Evolutionary conservation across 148 eudicot genomes (phyloP).

Genomic region (Fagopyrum tataricum): DNA sequence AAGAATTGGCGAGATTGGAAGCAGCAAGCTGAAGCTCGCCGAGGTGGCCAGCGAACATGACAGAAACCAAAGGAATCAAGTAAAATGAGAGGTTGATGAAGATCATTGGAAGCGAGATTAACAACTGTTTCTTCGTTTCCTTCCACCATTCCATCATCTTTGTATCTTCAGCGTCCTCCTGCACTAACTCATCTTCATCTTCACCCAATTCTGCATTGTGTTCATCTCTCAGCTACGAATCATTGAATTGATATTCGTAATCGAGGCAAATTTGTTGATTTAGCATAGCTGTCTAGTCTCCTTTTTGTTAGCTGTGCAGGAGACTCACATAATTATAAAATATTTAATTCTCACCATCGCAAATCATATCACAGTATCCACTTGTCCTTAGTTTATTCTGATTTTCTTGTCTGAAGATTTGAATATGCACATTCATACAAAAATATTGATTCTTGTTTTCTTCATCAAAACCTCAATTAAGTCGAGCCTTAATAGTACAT

Average conservation of each 20-base stretch:
- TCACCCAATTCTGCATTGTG: neutral
- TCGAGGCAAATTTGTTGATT: neutral
- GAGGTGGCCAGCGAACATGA: constrained; percentile 88
- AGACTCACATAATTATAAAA: too few species aligned
- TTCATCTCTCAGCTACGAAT: neutral
- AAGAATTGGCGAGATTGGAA: constrained; percentile 75
- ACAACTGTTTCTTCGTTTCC: constrained; percentile 50
- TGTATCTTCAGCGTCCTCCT: neutral
- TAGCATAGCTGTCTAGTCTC: neutral
- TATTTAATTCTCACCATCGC: too few species aligned
- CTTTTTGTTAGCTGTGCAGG: too few species aligned
- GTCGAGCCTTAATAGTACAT: too few species aligned
- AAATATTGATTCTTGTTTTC: too few species aligned
- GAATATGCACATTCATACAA: too few species aligned
- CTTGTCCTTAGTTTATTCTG: too few species aligned
- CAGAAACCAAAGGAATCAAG: constrained; percentile 51
- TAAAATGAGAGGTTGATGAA: constrained; percentile 55
- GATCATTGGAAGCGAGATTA: constrained; percentile 69
- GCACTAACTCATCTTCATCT: neutral
- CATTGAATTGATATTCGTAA: neutral
- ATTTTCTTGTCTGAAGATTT: too few species aligned
- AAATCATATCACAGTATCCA: too few species aligned
- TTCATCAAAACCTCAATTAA: too few species aligned
- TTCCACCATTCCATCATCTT: constrained; percentile 24
- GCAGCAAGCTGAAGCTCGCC: constrained; percentile 69